These are phyloP conservation scores for Triticum urartu DNA, from an alignment of 176 grass and related monocot species.

Conservation along the genomic window DNA sequence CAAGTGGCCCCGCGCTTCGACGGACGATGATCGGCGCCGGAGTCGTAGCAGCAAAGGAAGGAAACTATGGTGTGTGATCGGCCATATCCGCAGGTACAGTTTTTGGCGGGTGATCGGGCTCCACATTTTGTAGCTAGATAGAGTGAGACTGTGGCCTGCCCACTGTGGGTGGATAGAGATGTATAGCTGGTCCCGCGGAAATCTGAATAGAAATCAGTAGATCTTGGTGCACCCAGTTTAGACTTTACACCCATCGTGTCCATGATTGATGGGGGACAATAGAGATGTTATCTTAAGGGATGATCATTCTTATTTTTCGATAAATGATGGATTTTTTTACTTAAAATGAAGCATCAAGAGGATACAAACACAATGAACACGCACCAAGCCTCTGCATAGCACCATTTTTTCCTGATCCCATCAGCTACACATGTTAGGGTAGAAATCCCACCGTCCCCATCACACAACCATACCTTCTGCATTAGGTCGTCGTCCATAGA, in stretches of 20 bases:
- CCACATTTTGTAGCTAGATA: neutral
- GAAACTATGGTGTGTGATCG: neutral
- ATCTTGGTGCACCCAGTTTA: neutral
- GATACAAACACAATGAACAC: too few relatives aligned
- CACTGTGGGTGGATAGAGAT: neutral
- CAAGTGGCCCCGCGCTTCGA: neutral
- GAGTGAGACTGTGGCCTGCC: neutral
- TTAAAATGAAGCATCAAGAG: too few relatives aligned
- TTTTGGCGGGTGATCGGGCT: neutral
- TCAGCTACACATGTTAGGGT: too few relatives aligned
- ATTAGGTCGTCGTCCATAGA: too few relatives aligned
- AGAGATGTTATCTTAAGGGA: neutral
- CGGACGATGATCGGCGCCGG: neutral
- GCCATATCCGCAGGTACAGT: slow-evolving; percentile 24
- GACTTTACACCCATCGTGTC: neutral
- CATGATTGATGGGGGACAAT: neutral
- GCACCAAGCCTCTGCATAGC: too few relatives aligned
- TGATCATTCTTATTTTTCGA: neutral
- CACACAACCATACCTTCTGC: too few relatives aligned
- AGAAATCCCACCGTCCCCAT: too few relatives aligned
- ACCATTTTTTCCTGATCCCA: too few relatives aligned
- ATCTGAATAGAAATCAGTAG: neutral
- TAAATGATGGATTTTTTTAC: too few relatives aligned
- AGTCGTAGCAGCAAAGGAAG: neutral
- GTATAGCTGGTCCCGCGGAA: neutral